Percentiles rank a stretch among this genome's conserved stretches.
phyloP scores from a whole-genome alignment of 495 filamentous ascomycete genomes.

The Bathelium albidoporum region DNA sequence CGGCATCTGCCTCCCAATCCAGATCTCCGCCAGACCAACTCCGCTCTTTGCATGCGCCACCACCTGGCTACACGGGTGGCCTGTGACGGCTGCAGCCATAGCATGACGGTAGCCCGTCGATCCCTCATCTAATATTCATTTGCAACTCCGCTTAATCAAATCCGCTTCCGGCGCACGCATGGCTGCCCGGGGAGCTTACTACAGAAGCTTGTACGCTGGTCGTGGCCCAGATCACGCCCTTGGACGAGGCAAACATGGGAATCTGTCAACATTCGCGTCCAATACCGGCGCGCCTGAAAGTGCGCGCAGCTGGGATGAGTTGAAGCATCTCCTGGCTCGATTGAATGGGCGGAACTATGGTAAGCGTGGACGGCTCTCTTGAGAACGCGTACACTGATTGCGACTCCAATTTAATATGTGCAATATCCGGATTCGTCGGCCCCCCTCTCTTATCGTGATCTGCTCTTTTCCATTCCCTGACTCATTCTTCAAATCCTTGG shows the following conservation, averaged over 20 bases:
- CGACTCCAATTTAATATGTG: background rate
- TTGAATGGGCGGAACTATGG: constrained; percentile 15
- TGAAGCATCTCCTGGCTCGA: constrained; percentile 7
- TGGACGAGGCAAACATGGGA: background rate
- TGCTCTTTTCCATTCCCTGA: too few relatives aligned
- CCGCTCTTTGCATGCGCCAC: constrained; percentile 58
- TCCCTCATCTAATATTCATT: background rate
- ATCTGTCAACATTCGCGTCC: too few relatives aligned
- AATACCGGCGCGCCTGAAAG: too few relatives aligned
- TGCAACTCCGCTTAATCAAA: background rate
- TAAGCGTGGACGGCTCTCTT: background rate
- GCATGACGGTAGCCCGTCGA: background rate
- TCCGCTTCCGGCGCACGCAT: constrained; percentile 5
- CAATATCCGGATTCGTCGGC: background rate
- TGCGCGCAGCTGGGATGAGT: constrained; percentile 11
- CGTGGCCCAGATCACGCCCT: constrained; percentile 4
- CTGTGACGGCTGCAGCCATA: background rate
- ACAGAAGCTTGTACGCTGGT: constrained; percentile 14
- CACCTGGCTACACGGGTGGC: constrained; percentile 76
- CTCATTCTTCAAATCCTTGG: too few relatives aligned
- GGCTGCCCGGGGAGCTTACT: constrained; percentile 16
- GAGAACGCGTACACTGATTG: background rate
- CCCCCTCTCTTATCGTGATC: background rate
- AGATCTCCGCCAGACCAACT: constrained; percentile 29
- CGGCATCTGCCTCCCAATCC: background rate